phyloP scores from a whole-genome alignment of 371 early-diverging fungal species.

The Mycotypha africana region DNA sequence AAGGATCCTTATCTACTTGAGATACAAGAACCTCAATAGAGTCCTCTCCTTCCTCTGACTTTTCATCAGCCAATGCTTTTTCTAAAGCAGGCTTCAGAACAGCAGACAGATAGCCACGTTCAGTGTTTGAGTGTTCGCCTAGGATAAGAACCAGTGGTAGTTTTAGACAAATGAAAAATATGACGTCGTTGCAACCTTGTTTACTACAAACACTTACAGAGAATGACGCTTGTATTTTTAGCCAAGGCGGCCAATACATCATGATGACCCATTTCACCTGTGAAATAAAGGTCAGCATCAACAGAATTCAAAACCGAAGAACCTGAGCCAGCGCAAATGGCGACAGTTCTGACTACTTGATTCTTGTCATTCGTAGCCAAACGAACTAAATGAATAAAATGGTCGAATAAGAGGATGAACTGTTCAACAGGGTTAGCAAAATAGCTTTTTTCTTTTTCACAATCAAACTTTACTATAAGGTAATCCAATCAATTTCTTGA shows the following conservation, averaged over 20 bases:
- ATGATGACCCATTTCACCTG: conserved; percentile 97
- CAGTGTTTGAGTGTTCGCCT: conserved; percentile 90
- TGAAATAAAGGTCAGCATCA: conserved; percentile 73
- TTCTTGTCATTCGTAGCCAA: conserved; percentile 57
- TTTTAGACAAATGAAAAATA: not conserved
- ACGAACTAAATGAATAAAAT: conserved; percentile 57
- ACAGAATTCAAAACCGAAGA: conserved; percentile 50
- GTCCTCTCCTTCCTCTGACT: conserved; percentile 41
- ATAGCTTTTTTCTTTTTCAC: not conserved
- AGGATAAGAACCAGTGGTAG: not conserved
- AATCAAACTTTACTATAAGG: conserved; percentile 39
- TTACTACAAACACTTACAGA: conserved; percentile 54
- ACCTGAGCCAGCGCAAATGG: conserved; percentile 95
- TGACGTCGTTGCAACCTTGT: not conserved
- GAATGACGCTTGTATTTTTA: conserved; percentile 75
- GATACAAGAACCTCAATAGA: conserved; percentile 63
- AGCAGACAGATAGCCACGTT: conserved; percentile 85
- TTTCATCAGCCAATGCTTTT: conserved; percentile 40
- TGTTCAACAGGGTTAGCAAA: too few species aligned
- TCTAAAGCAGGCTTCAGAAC: conserved; percentile 65
- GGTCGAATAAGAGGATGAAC: too few species aligned
- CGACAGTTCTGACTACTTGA: conserved; percentile 70
- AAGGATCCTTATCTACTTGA: conserved; percentile 65
- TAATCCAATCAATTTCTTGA: conserved; percentile 64
- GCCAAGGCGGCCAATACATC: conserved; percentile 80